Percentiles rank a stretch among this genome's conserved stretches.
Evolutionary conservation across 2,329 filamentous ascomycete species (phyloP).

Genomic region (Talaromyces sp.): DNA sequence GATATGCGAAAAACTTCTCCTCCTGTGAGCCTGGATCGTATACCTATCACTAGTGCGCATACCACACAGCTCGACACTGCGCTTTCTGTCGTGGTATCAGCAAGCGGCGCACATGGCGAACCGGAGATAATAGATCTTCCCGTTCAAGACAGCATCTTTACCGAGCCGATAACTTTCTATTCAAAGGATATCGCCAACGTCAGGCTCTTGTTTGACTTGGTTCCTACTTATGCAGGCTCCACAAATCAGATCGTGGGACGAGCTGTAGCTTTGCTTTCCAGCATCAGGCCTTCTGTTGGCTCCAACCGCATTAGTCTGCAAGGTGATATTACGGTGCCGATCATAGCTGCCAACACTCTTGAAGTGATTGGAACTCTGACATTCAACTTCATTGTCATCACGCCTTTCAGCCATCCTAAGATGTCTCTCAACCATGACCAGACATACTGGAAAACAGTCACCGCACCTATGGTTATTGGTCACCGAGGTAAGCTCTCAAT

Average conservation of each 20-base stretch:
- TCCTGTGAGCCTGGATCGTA: constrained; percentile 81
- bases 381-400: constrained; percentile 95
- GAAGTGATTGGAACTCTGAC: constrained; percentile 94
- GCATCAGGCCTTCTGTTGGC: constrained; percentile 77
- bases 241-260: constrained; percentile 82
- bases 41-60: constrained; percentile 83
- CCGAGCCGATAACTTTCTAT: constrained; percentile 88
- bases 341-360: constrained; percentile 74
- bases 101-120: constrained; percentile 80
- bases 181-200: constrained; percentile 75
- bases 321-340: constrained; percentile 87
- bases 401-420: constrained; percentile 88
- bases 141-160: constrained; percentile 88
- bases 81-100: constrained; percentile 85
- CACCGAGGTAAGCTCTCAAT: constrained; percentile 51
- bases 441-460: constrained; percentile 94
- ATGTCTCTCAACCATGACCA: constrained; percentile 81
- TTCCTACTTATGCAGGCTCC: constrained; percentile 86
- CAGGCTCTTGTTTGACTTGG: constrained; percentile 88
- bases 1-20: constrained; percentile 80
- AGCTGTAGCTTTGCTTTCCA: constrained; percentile 82
- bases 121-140: constrained; percentile 87
- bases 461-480: constrained; percentile 79
- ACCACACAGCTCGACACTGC: constrained; percentile 92
- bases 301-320: constrained; percentile 87